Base-by-base conservation (phyloP, 345 rosid genomes). In the Capsella bursapastoris region DNA sequence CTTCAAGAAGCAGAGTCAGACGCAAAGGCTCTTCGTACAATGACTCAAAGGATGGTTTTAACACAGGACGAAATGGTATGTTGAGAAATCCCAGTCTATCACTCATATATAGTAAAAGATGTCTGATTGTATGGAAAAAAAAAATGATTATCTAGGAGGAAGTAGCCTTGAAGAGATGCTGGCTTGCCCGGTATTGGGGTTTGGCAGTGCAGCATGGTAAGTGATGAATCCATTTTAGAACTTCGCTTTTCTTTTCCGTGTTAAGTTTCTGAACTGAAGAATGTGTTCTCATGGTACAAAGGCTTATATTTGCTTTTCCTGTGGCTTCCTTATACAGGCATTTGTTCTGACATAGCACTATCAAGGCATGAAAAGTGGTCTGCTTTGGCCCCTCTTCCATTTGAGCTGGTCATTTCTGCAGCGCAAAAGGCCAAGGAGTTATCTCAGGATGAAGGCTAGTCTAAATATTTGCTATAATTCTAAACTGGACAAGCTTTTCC, bases 141-240 rank as follows among this genome's bases (percentile, higher is more conserved):
- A 35, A 62, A 61, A 6, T 8, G 12, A 37, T 55, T 35, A 55
- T 77, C 18, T 79, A 96, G 99, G 99, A 96, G 80, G 99, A 96
- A 83, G 98, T 96, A 69, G 99, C 90, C 63, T 73, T 96, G 81
- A 96, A 90, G 91, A 92, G 98, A 80, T 96, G 99, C 66, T 96
- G 99, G 99, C 98, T 96, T 83, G 97, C 99, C 57, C 94, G 98
- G 53, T 88, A 92, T 75, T 96, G 99, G 99, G 95, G 93, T 49
- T 83, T 96, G 70, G 97, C 97, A 65, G 93, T 87, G 15, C 84
- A 87, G 51, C 90, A 89, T 82, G 98, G 98, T 90, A 87, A 77
- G 76, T 77, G 43, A 64, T 57, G 31, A 62, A 38, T 70, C 61
- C 35, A 35, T 3, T 61, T 7, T 6, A 66, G 14, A 22, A 5